Evolutionary conservation across 176 grass and related monocot species (phyloP).

Genomic region (Saccharum officinarum): DNA sequence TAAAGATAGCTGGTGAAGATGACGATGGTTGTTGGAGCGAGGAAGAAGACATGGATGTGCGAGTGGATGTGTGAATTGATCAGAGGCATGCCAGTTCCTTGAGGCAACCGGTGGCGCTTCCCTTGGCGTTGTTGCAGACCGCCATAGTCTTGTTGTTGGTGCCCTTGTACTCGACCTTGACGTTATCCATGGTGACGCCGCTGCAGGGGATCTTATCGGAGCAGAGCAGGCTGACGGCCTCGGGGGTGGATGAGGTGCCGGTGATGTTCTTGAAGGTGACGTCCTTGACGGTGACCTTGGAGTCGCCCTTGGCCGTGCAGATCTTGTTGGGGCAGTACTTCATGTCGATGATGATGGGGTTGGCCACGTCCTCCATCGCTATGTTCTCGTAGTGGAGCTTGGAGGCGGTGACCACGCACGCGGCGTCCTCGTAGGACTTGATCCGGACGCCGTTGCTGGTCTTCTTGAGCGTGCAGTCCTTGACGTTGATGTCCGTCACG

Average conservation of each 20-base stretch:
- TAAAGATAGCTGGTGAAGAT: background rate
- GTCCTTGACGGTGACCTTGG: conserved; percentile 56
- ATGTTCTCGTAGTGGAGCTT: conserved; percentile 59
- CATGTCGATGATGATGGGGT: conserved; percentile 75
- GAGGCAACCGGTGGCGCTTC: background rate
- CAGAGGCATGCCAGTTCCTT: conserved; percentile 28
- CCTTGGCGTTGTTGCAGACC: conserved; percentile 19
- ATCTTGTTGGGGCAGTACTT: conserved; percentile 72
- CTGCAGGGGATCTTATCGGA: conserved; percentile 43
- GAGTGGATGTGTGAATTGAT: background rate
- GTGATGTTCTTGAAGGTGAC: conserved; percentile 58
- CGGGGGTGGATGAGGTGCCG: conserved; percentile 47
- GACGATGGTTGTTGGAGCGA: background rate
- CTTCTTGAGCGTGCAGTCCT: conserved; percentile 53
- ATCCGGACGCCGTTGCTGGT: conserved; percentile 60
- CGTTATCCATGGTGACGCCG: conserved; percentile 31
- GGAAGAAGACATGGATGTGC: background rate
- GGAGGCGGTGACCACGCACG: conserved; percentile 17
- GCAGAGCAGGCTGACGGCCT: conserved; percentile 53
- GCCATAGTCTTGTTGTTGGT: conserved; percentile 37
- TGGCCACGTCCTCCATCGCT: conserved; percentile 49
- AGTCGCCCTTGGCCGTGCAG: conserved; percentile 36
- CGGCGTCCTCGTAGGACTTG: conserved; percentile 58
- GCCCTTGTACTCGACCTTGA: conserved; percentile 44
- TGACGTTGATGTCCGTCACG: conserved; percentile 50